Evolutionary conservation across 495 filamentous ascomycete species (phyloP).

Genomic region (Lasiosphaeria ovina): DNA sequence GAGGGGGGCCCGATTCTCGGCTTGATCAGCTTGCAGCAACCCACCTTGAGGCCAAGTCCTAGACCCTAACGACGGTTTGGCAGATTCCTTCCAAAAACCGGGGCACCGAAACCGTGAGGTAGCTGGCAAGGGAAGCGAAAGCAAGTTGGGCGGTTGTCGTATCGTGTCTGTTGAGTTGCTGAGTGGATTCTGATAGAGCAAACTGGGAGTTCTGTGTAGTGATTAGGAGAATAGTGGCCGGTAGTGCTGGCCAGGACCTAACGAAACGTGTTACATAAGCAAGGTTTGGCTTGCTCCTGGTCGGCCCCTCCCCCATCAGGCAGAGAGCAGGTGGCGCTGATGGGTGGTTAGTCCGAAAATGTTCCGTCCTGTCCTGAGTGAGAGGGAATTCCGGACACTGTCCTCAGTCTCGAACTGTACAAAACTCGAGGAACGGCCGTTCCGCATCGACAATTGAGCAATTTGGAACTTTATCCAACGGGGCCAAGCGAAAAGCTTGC

Average conservation of each 20-base stretch:
- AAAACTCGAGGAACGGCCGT: too few species aligned
- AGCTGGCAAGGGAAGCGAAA: conserved; percentile 3
- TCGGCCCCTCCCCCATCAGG: background rate
- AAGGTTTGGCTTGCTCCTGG: background rate
- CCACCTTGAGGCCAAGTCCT: conserved; percentile 15
- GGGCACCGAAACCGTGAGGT: background rate
- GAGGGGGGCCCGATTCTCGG: conserved; percentile 10
- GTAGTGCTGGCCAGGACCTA: conserved; percentile 16
- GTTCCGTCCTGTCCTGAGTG: background rate
- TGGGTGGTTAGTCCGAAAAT: conserved; percentile 2
- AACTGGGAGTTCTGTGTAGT: conserved; percentile 3
- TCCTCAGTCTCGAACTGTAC: background rate
- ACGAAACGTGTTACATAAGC: conserved; percentile 26
- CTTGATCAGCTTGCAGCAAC: conserved; percentile 20
- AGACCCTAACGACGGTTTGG: background rate
- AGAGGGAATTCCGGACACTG: background rate
- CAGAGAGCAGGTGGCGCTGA: background rate
- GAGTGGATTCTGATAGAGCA: conserved; percentile 6
- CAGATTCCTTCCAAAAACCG: background rate
- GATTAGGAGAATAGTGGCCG: conserved; percentile 20
- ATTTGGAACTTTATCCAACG: too few species aligned
- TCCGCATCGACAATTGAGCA: too few species aligned
- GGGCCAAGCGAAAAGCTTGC: too few species aligned
- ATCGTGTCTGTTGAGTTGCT: conserved; percentile 8
- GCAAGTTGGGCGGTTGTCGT: background rate